phyloP scores from a whole-genome alignment of 352 stramenopile species.

The Globisporangium barbulae region DNA sequence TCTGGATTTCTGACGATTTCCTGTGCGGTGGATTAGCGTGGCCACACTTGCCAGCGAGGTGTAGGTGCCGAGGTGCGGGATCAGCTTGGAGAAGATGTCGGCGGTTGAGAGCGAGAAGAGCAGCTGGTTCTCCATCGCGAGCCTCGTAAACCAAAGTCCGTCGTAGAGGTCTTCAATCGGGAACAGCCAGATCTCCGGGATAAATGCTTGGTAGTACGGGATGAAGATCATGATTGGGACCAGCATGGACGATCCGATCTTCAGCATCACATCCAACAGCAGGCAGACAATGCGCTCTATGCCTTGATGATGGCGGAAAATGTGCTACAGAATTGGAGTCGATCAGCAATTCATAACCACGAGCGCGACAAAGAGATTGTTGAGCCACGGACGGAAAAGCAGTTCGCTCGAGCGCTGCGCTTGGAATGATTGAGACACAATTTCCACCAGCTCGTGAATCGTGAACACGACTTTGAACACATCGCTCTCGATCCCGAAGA shows the following conservation, averaged over 20 bases:
- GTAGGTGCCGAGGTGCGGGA: slow-evolving; percentile 26
- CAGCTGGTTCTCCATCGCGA: slow-evolving; percentile 24
- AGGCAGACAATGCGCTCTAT: slow-evolving; percentile 19
- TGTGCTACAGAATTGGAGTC: slow-evolving; percentile 16
- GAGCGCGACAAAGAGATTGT: slow-evolving; percentile 1
- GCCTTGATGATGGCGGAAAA: neutral
- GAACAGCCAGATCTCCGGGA: slow-evolving; percentile 18
- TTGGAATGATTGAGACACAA: slow-evolving; percentile 17
- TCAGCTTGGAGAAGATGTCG: slow-evolving; percentile 23
- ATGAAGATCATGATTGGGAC: slow-evolving; percentile 22
- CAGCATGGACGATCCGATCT: slow-evolving; percentile 16
- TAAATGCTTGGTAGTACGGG: slow-evolving; percentile 20
- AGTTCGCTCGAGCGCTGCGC: slow-evolving; percentile 14
- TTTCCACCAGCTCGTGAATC: slow-evolving; percentile 15
- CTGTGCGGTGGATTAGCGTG: slow-evolving; percentile 2
- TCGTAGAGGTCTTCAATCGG: slow-evolving; percentile 18
- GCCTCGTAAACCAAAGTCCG: slow-evolving; percentile 23
- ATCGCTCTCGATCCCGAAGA: slow-evolving; percentile 18
- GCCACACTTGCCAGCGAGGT: slow-evolving; percentile 7
- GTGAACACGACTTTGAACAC: slow-evolving; percentile 10
- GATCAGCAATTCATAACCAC: slow-evolving; percentile 13
- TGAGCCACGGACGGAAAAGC: slow-evolving; percentile 6
- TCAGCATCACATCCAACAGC: slow-evolving; percentile 16
- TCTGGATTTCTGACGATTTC: neutral
- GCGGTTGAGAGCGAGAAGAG: slow-evolving; percentile 18